Evolutionary conservation across 768 basidiomycete species (phyloP), one percentile per base, ranked within the genome.

Genomic region (Rhodotorula taiwanensis): DNA sequence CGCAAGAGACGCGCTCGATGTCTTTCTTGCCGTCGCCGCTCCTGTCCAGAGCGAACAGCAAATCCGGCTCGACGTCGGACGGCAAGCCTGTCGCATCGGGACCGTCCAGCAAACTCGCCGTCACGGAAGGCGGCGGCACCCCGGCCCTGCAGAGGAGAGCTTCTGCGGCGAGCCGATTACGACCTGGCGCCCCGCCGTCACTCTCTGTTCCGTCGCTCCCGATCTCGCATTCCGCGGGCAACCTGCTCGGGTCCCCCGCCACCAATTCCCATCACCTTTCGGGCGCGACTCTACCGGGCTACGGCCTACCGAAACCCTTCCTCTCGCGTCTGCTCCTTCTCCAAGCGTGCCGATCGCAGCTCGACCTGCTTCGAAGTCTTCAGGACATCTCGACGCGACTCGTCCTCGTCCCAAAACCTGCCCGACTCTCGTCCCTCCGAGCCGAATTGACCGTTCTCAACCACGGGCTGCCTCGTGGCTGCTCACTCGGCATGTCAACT

Each of bases 381-480:
- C 94, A 98, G 76, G 87, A 85, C 73, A 93, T 99, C 71, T 90
- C 86, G 69, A 94, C 94, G 73, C 82, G 89, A 53, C 81, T 99
- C 42, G 78, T 99, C 52, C 85, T 95, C 31, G 85, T 99, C 0
- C 95, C 95, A 20, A 87, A 87, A 72, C 91, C 88, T 49, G 95
- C 95, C 18, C 84, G 94, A 43, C 86, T 98, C 45, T 94, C 91
- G 75, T 93, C 95, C n/a, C 78, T 99, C 49, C 80, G 95, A 73
- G 95, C 95, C 36, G 95, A 98, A 75, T 77, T 99, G 71, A 99
- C 95, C 8, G 86, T 86, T 23, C 78, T 99, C 57, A 99, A 99
- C 73, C 94, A 99, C 74, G 89, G 87, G 74, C 82, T 99, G 34
- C 95, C 95, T 20, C 89, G 95, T 5, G 95, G 98, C 81, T 93